These are phyloP conservation scores for Backusella morwellensis DNA, from an alignment of 192 early-diverging fungal genomes.

Conservation along the genomic window DNA sequence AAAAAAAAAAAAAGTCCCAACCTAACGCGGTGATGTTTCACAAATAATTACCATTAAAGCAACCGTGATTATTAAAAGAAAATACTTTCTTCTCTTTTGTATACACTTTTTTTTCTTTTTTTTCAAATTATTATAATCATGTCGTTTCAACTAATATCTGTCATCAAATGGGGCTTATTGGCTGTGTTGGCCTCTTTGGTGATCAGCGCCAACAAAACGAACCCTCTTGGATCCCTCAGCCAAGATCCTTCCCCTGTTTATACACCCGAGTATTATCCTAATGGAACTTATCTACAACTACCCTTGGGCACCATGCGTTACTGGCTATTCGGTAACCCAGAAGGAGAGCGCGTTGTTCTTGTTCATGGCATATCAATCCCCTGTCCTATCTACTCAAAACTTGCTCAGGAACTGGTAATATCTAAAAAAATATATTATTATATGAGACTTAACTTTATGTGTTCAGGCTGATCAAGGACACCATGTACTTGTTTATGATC, in stretches of 20 bases:
- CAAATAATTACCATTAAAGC: not conserved
- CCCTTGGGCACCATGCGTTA: conserved; percentile 47
- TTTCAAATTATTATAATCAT: not conserved
- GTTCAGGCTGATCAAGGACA: conserved; percentile 37
- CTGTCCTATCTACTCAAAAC: not conserved
- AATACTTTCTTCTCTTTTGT: not conserved
- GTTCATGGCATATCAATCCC: conserved; percentile 43
- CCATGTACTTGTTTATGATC: conserved; percentile 43
- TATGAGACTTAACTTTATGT: conserved; percentile 11
- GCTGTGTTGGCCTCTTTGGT: not conserved
- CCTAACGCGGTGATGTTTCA: not conserved
- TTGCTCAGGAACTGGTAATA: conserved; percentile 16
- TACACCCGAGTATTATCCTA: conserved; percentile 31
- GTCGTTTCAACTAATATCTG: not conserved
- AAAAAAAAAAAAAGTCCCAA: not conserved
- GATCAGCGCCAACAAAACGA: not conserved
- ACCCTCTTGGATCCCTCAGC: conserved; percentile 32
- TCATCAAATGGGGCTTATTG: not conserved
- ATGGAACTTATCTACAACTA: conserved; percentile 24
- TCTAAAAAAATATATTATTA: not conserved
- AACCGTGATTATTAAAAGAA: not conserved
- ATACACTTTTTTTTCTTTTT: not conserved
- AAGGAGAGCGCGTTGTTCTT: conserved; percentile 37
- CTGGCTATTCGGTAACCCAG: conserved; percentile 37
- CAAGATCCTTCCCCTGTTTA: conserved; percentile 29